phyloP scores from a whole-genome alignment of 495 filamentous ascomycete species.

The Pyrenopolyporus hunteri region DNA sequence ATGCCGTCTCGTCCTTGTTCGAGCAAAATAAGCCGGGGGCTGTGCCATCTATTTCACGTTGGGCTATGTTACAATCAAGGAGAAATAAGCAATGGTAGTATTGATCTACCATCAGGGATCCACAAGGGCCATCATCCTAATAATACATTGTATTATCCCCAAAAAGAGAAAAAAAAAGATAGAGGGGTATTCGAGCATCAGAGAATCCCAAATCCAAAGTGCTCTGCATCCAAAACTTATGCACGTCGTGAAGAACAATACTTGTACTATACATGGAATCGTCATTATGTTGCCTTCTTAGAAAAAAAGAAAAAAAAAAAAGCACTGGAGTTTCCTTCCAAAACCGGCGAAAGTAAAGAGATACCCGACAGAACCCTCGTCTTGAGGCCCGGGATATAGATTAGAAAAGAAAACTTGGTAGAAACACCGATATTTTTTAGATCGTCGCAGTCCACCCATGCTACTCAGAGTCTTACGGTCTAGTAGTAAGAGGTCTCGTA shows the following conservation, averaged over 20 bases:
- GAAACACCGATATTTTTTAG: neutral
- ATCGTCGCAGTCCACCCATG: too few relatives aligned
- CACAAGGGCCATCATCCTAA: neutral
- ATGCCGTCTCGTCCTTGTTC: neutral
- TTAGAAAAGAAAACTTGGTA: neutral
- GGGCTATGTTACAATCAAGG: neutral
- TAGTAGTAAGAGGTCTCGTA: neutral
- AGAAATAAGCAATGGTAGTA: conserved; percentile 1
- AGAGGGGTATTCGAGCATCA: neutral
- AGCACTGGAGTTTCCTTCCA: neutral
- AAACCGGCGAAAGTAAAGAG: neutral
- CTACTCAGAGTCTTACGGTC: neutral
- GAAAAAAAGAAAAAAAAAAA: neutral
- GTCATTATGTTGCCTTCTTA: neutral
- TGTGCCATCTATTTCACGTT: conserved; percentile 1
- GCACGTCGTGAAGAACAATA: neutral
- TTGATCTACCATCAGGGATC: conserved; percentile 4
- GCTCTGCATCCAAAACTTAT: neutral
- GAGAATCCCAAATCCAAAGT: neutral
- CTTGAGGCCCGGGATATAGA: neutral
- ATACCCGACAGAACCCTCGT: neutral
- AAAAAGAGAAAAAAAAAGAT: neutral
- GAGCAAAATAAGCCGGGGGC: neutral
- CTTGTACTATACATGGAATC: conserved; percentile 14
- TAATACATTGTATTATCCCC: neutral